A percentile compares a stretch with the other conserved stretches of the same genome.
These are phyloP conservation scores for Rhynchosporium graminicola DNA, from an alignment of 2,329 filamentous ascomycete genomes.

Conservation along the genomic window DNA sequence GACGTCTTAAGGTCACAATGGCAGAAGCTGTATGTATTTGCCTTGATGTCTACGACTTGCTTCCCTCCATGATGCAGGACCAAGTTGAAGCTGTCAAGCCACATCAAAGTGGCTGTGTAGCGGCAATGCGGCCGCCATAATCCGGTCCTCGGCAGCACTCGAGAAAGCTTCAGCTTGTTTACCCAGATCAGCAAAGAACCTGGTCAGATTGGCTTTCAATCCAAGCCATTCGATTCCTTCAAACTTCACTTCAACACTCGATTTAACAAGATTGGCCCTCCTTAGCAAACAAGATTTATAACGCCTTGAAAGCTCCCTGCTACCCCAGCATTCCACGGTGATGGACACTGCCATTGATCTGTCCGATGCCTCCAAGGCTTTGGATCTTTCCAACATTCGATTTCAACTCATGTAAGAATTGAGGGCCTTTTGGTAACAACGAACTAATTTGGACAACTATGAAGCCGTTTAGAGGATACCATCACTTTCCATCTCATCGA, in stretches of 20 bases:
- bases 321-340: slow-evolving; percentile 24
- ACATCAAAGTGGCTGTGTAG: slow-evolving; percentile 12
- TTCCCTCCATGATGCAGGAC: slow-evolving; percentile 10
- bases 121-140: slow-evolving; percentile 8
- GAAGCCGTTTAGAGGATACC: slow-evolving; percentile 91
- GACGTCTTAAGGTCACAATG: neutral
- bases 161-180: neutral
- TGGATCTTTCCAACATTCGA: slow-evolving; percentile 89
- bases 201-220: too few species aligned
- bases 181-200: slow-evolving; percentile 2
- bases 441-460: slow-evolving; percentile 9
- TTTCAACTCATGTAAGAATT: slow-evolving; percentile 81
- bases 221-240: too few species aligned
- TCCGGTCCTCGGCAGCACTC: too few species aligned
- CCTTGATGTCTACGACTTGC: slow-evolving; percentile 1
- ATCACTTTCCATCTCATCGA: slow-evolving; percentile 98
- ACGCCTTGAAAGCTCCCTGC: neutral
- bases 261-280: neutral
- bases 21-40: slow-evolving; percentile 1
- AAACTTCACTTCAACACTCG: neutral
- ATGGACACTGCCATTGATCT: slow-evolving; percentile 95
- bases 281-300: neutral
- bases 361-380: slow-evolving; percentile 77
- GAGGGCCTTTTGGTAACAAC: neutral
- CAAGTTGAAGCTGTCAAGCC: slow-evolving; percentile 9